A percentile compares a stretch with the other conserved stretches of the same genome.
Evolutionary conservation across 768 basidiomycete genomes (phyloP).

Genomic region (Macrolepiota fuliginosa): DNA sequence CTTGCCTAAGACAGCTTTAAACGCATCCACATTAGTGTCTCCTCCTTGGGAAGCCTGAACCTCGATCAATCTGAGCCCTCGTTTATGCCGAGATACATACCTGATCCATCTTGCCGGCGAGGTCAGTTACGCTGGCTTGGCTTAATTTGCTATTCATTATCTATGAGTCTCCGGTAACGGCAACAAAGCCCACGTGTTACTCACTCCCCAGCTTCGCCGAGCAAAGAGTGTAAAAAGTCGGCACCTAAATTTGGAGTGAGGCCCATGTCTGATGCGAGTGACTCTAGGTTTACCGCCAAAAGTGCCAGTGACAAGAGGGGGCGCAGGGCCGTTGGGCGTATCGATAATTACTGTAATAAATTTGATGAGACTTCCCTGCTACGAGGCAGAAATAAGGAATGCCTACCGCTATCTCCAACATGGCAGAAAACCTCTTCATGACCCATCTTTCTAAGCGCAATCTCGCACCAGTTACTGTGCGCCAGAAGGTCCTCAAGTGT

Average conservation of each 20-base stretch:
- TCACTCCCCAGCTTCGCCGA: constrained; percentile 66
- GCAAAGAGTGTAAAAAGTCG: constrained; percentile 64
- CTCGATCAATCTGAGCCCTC: background rate
- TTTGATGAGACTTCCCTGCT: background rate
- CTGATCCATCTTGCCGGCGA: constrained; percentile 48
- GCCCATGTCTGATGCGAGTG: background rate
- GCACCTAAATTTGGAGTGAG: constrained; percentile 28
- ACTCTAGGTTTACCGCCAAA: constrained; percentile 46
- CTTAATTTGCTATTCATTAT: constrained; percentile 43
- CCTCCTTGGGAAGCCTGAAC: constrained; percentile 30
- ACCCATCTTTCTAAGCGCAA: constrained; percentile 68
- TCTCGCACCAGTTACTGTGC: constrained; percentile 80
- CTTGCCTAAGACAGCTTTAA: constrained; percentile 47
- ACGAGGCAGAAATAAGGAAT: background rate
- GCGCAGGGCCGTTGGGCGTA: constrained; percentile 53
- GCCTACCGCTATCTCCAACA: constrained; percentile 62
- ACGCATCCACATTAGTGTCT: constrained; percentile 30
- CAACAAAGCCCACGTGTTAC: constrained; percentile 15
- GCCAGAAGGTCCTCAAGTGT: constrained; percentile 75
- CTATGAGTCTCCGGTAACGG: background rate
- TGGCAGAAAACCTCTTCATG: constrained; percentile 74
- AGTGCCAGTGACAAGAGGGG: constrained; percentile 66
- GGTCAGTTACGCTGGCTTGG: constrained; percentile 59
- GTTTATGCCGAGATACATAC: constrained; percentile 17
- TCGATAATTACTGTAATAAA: constrained; percentile 36